Evolutionary conservation across 1,139 yeast genomes (phyloP).

Genomic region (Lodderomyces elongisporus): DNA sequence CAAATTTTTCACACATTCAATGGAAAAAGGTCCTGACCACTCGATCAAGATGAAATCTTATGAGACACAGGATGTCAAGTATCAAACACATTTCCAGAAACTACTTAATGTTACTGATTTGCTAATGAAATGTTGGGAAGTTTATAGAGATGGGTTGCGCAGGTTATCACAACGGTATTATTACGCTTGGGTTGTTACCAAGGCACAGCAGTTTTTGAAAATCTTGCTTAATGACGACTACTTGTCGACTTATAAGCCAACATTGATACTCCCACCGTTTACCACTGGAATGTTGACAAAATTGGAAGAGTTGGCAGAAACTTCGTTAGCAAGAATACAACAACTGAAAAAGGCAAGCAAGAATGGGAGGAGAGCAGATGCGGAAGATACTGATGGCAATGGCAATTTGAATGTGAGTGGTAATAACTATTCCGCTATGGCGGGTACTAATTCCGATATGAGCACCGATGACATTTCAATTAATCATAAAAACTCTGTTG

Average conservation of each 20-base stretch:
- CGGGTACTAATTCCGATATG: neutral
- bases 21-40: slow-evolving; percentile 11
- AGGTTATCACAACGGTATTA: slow-evolving; percentile 29
- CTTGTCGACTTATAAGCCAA: slow-evolving; percentile 15
- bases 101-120: slow-evolving; percentile 13
- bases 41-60: slow-evolving; percentile 10
- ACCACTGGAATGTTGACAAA: slow-evolving; percentile 19
- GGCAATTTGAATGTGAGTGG: slow-evolving; percentile 1
- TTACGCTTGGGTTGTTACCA: slow-evolving; percentile 34
- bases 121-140: slow-evolving; percentile 17
- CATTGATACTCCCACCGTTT: slow-evolving; percentile 10
- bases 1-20: slow-evolving; percentile 9
- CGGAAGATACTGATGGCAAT: neutral
- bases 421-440: neutral
- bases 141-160: slow-evolving; percentile 16
- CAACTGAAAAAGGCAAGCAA: slow-evolving; percentile 1
- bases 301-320: slow-evolving; percentile 16
- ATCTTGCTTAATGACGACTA: slow-evolving; percentile 19
- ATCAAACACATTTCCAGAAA: slow-evolving; percentile 12
- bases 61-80: slow-evolving; percentile 8
- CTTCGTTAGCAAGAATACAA: slow-evolving; percentile 13
- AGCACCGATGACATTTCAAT: neutral
- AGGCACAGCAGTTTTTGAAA: slow-evolving; percentile 25
- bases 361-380: neutral
- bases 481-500: slow-evolving; percentile 4